Evolutionary conservation across 257 asterid genomes (phyloP).

Genomic region (Jasminum sambac): DNA sequence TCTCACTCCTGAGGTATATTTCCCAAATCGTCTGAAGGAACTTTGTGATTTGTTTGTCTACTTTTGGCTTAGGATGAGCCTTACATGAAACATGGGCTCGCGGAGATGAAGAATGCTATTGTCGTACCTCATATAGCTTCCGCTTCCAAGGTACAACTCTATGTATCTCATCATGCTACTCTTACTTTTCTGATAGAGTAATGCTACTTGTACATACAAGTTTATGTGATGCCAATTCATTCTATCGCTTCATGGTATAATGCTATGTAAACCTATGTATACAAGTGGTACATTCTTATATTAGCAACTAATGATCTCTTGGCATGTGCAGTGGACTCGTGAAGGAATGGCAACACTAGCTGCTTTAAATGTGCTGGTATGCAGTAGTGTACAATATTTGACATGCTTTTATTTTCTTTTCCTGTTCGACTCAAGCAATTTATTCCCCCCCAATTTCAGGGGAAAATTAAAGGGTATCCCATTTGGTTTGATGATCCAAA

Average conservation of each 20-base stretch:
- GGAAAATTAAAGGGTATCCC: constrained; percentile 84
- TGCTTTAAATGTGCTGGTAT: constrained; percentile 91
- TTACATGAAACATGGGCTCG: constrained; percentile 90
- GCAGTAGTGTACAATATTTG: constrained; percentile 10
- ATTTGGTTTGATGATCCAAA: constrained; percentile 77
- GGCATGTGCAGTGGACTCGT: constrained; percentile 86
- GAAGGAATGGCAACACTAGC: constrained; percentile 99
- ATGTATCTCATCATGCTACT: background rate
- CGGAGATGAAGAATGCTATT: constrained; percentile 81
- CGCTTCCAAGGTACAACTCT: constrained; percentile 70
- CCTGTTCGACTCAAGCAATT: background rate
- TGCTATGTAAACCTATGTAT: too few relatives aligned
- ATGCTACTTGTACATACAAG: too few relatives aligned
- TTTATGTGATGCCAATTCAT: too few relatives aligned
- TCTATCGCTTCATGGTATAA: too few relatives aligned
- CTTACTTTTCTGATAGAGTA: background rate
- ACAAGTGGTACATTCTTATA: too few relatives aligned
- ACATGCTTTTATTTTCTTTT: background rate
- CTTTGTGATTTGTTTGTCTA: background rate
- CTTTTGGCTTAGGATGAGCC: constrained; percentile 84
- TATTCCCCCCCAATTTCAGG: constrained; percentile 42
- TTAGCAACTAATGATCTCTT: background rate
- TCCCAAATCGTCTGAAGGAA: background rate
- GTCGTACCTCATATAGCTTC: constrained; percentile 98
- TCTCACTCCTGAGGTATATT: background rate